Percentiles rank a stretch among this genome's conserved stretches.
Conservation (phyloP, 2,329 filamentous ascomycete species). For the Neurospora crassa region DNA sequence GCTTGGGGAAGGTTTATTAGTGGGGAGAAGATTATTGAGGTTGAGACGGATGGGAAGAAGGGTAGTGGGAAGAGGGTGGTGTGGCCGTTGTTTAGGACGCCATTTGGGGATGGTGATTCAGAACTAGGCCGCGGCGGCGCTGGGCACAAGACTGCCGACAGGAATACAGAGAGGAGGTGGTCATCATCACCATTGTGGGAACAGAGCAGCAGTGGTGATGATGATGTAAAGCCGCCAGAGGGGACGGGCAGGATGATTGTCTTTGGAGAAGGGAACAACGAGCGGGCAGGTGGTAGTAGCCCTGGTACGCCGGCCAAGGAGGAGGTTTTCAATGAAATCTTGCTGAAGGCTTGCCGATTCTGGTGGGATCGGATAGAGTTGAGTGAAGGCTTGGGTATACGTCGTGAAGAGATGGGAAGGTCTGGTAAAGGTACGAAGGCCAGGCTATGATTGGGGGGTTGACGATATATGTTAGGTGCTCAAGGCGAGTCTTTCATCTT, state of each 20-base stretch:
- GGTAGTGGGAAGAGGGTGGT: slow-evolving; percentile 9
- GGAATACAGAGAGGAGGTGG: neutral
- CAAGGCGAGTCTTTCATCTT: neutral
- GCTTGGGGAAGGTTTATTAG: slow-evolving; percentile 31
- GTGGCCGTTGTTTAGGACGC: slow-evolving; percentile 36
- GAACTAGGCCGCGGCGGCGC: neutral
- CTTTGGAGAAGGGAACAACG: slow-evolving; percentile 52
- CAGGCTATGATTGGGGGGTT: neutral
- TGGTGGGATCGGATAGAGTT: slow-evolving; percentile 49
- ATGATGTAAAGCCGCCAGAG: neutral
- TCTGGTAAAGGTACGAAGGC: neutral
- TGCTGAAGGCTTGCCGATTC: slow-evolving; percentile 42
- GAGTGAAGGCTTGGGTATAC: slow-evolving; percentile 33
- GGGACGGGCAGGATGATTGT: slow-evolving; percentile 35
- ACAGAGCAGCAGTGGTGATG: neutral
- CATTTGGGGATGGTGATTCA: slow-evolving; percentile 21
- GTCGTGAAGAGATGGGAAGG: neutral
- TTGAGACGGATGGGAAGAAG: neutral
- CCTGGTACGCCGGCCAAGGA: slow-evolving; percentile 35
- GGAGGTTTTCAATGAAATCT: slow-evolving; percentile 31
- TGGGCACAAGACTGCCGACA: neutral
- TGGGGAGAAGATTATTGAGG: slow-evolving; percentile 11
- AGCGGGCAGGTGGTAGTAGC: slow-evolving; percentile 28
- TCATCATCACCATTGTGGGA: neutral
- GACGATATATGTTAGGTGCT: neutral